phyloP scores from a whole-genome alignment of 2,329 filamentous ascomycete species.

The Fusarium camptoceras region DNA sequence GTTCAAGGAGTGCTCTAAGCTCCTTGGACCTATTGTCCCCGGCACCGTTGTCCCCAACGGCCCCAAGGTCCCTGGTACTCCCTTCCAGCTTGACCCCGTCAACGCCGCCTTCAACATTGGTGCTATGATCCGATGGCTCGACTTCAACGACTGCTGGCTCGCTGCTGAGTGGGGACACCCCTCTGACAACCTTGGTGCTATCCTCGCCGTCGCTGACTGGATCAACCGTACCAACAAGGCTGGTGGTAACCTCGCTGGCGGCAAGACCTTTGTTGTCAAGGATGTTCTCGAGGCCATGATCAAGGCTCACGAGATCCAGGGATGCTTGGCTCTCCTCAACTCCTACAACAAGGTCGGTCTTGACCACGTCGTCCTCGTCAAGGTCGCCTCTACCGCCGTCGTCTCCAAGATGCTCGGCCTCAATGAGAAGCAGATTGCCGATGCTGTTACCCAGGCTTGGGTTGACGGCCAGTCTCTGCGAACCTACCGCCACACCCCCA shows the following conservation, averaged over 20 bases:
- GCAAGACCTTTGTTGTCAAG: slow-evolving; percentile 87
- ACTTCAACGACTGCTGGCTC: slow-evolving; percentile 99
- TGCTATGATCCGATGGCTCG: slow-evolving; percentile 98
- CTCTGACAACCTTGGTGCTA: slow-evolving; percentile 97
- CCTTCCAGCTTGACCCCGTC: slow-evolving; percentile 94
- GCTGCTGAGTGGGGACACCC: slow-evolving; percentile 99
- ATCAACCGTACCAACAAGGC: slow-evolving; percentile 88
- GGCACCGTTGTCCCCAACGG: slow-evolving; percentile 94
- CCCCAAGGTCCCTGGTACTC: slow-evolving; percentile 88
- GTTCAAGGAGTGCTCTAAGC: slow-evolving; percentile 96
- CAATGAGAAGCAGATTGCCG: slow-evolving; percentile 88
- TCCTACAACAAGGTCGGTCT: slow-evolving; percentile 98
- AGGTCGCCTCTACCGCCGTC: slow-evolving; percentile 94
- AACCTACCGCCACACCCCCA: slow-evolving; percentile 96
- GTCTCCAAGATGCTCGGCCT: slow-evolving; percentile 96
- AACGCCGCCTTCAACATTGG: slow-evolving; percentile 99
- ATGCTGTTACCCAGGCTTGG: slow-evolving; percentile 96
- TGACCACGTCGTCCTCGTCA: slow-evolving; percentile 97
- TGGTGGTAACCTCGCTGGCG: slow-evolving; percentile 82
- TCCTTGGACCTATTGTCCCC: slow-evolving; percentile 90
- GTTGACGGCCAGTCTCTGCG: slow-evolving; percentile 95
- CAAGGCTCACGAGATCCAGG: slow-evolving; percentile 99
- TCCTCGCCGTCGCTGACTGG: slow-evolving; percentile 97
- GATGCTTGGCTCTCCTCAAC: slow-evolving; percentile 95
- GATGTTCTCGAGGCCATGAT: slow-evolving; percentile 98